Base-by-base conservation (phyloP, 805 yeast genomes). In the Spathaspora gorwiae region DNA sequence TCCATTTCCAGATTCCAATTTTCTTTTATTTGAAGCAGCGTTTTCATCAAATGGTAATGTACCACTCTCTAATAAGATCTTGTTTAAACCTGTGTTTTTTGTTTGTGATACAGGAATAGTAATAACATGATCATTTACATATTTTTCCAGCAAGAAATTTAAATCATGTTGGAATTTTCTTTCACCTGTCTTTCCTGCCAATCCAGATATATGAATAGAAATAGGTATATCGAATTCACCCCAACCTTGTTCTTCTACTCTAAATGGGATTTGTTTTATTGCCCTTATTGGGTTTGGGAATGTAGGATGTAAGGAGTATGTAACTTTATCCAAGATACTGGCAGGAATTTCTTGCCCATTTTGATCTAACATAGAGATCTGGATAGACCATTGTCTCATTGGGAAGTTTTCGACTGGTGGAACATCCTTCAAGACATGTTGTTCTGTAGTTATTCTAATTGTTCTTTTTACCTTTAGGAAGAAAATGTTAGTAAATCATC, bases 161-260 rank as follows among this genome's bases (percentile, higher is more conserved):
- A 92, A 79, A 66, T 92, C 99, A 62, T 94, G 98, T 56, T 79
- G 80, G 46, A 94, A 65, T 60, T 87, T 87, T 50, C 85, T 78
- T 64, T 90, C 97, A 40, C 98, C 98, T 44, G 84, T 86, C 60
- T 85, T 87, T 48, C 95, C 98, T 19, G 64, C 58, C 38, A 71
- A 57, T 11, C 76, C 76, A 14, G 84, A 75, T 38, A 87, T 70
- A 49, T 85, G 85, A 37, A 90, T 72, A 31, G 86, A 76, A 49
- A 94, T 83, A 34, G 87, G 87, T 61, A 94, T 77, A 60, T 90
- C 97, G 59, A 92, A 92, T 54, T 92, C 98, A 63, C 98, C 99
- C 98, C 99, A 92, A 42, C 99, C 99, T 69, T 88, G 84, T 64
- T 92, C 99, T 58, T 81, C 87, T 46, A 92, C 84, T 59, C 69